Conservation (phyloP, 140 eudicot genomes). For the Senecio squalidus region DNA sequence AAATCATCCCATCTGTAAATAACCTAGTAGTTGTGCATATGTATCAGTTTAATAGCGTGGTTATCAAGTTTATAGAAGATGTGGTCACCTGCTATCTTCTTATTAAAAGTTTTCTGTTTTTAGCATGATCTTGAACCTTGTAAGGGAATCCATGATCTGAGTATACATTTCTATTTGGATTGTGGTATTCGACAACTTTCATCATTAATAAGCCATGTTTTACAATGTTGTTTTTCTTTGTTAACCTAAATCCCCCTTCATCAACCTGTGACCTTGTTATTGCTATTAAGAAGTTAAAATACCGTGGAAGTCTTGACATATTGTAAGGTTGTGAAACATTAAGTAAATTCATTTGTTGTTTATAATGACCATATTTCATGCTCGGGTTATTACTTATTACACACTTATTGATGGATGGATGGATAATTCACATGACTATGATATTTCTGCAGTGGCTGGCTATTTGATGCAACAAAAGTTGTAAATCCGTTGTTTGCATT, state of each 20-base stretch:
- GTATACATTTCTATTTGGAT: not conserved
- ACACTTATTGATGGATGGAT: not conserved
- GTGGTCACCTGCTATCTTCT: not conserved
- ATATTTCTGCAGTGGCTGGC: slow-evolving; percentile 82
- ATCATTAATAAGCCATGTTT: too few species aligned
- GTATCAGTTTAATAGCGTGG: too few species aligned
- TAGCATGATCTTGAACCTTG: not conserved
- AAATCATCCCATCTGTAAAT: too few species aligned
- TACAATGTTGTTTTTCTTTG: too few species aligned
- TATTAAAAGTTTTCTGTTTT: not conserved
- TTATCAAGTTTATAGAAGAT: not conserved
- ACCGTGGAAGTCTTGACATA: too few species aligned
- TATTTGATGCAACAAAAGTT: slow-evolving; percentile 88
- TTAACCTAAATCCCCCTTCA: too few species aligned
- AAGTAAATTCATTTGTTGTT: not conserved
- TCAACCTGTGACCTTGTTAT: too few species aligned
- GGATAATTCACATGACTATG: slow-evolving; percentile 1
- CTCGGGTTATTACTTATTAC: slow-evolving; percentile 8
- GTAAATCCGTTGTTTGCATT: slow-evolving; percentile 91
- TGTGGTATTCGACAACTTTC: not conserved
- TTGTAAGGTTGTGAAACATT: not conserved
- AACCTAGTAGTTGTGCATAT: not conserved
- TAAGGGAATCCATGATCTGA: not conserved
- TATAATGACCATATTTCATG: not conserved
- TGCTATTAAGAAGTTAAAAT: too few species aligned